phyloP scores from a whole-genome alignment of 2,329 filamentous ascomycete genomes.

The Neopestalotiopsis clavispora region DNA sequence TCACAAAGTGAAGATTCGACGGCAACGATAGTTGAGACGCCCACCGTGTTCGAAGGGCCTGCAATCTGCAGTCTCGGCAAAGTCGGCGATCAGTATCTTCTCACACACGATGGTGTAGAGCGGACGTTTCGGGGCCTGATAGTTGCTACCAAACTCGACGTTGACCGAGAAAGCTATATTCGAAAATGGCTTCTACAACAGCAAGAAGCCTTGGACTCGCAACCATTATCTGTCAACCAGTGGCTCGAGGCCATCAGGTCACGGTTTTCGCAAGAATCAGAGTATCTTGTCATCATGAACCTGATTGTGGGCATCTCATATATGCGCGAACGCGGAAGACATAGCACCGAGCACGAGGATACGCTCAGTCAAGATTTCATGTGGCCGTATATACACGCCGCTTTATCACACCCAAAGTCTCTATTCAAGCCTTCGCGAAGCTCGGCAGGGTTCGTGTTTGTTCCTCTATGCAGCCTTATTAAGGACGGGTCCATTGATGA shows the following conservation, averaged over 20 bases:
- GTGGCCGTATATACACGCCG: constrained; percentile 1
- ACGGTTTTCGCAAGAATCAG: neutral
- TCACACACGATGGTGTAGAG: neutral
- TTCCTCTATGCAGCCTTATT: constrained; percentile 40
- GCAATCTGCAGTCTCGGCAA: neutral
- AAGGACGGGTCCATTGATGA: constrained; percentile 38
- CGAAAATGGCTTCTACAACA: neutral
- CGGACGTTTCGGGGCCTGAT: constrained; percentile 7
- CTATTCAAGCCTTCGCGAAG: constrained; percentile 29
- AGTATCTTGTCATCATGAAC: neutral
- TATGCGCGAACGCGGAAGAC: constrained; percentile 11
- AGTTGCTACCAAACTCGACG: neutral
- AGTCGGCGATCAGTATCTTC: neutral
- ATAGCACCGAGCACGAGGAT: neutral
- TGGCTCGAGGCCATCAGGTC: constrained; percentile 1
- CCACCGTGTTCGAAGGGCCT: neutral
- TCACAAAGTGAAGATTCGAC: neutral
- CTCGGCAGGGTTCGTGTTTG: constrained; percentile 39
- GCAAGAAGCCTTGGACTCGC: neutral
- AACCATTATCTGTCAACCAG: neutral
- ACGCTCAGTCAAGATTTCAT: neutral
- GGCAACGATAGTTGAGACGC: neutral
- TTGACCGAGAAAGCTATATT: neutral
- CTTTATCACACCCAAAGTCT: neutral
- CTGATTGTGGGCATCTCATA: constrained; percentile 10